phyloP scores from a whole-genome alignment of 2,329 filamentous ascomycete genomes.

The Boeremia exigua region DNA sequence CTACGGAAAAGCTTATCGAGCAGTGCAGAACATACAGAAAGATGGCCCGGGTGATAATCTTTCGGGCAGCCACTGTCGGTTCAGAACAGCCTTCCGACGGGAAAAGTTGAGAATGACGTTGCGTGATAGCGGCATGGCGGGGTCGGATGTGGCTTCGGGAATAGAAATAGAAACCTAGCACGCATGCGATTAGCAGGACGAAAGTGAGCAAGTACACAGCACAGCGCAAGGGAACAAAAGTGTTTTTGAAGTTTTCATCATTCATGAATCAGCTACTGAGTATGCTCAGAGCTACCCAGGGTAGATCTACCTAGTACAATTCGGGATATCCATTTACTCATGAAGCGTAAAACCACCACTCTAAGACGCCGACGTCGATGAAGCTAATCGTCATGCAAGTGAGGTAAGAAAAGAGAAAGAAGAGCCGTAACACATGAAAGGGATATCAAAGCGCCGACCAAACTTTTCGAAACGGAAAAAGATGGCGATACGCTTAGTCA shows the following conservation, averaged over 20 bases:
- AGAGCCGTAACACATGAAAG: constrained; percentile 49
- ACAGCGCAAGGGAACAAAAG: neutral
- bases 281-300: constrained; percentile 31
- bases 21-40: neutral
- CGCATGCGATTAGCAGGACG: neutral
- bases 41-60: neutral
- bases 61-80: constrained; percentile 8
- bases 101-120: constrained; percentile 29
- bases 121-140: constrained; percentile 3
- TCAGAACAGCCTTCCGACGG: constrained; percentile 25
- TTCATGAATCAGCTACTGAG: constrained; percentile 36
- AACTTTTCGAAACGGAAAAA: constrained; percentile 44
- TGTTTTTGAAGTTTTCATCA: constrained; percentile 39
- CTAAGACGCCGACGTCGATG: constrained; percentile 43
- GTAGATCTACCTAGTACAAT: constrained; percentile 44
- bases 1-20: constrained; percentile 18
- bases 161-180: neutral
- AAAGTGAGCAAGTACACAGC: neutral
- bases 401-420: constrained; percentile 37
- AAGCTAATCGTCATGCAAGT: constrained; percentile 42
- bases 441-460: constrained; percentile 48
- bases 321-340: constrained; percentile 45
- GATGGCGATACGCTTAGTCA: constrained; percentile 68
- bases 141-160: constrained; percentile 6
- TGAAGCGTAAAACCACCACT: constrained; percentile 43